Evolutionary conservation across 306 rosid species (phyloP).

Genomic region (Sindora glabra): DNA sequence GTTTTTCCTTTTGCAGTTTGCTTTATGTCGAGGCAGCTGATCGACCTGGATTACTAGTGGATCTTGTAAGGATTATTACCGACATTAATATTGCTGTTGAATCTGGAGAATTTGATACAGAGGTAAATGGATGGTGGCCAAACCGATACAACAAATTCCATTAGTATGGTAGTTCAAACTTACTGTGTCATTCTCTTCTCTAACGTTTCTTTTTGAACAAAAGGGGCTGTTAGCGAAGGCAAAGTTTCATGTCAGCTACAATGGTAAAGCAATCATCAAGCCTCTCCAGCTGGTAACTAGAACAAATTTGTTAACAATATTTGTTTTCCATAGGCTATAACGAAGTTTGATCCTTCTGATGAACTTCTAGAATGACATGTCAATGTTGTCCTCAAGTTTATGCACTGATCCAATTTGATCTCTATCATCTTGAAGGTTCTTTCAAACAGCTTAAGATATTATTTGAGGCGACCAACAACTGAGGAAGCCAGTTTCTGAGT

Average conservation of each 20-base stretch:
- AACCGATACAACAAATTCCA: too few species aligned
- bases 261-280: slow-evolving; percentile 73
- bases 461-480: slow-evolving; percentile 85
- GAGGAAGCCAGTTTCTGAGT: slow-evolving; percentile 78
- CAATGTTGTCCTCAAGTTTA: not conserved
- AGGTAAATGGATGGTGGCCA: slow-evolving; percentile 37
- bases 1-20: slow-evolving; percentile 45
- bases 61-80: slow-evolving; percentile 74
- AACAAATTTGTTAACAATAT: not conserved
- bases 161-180: not conserved
- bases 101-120: slow-evolving; percentile 90
- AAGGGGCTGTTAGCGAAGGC: slow-evolving; percentile 96
- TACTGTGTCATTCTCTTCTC: not conserved
- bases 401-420: not conserved
- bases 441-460: slow-evolving; percentile 85
- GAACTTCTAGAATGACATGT: not conserved
- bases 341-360: not conserved
- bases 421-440: slow-evolving; percentile 41
- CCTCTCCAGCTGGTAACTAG: slow-evolving; percentile 80
- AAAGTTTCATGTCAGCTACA: slow-evolving; percentile 84
- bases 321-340: too few species aligned
- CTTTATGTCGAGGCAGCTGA: slow-evolving; percentile 88
- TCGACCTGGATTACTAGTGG: slow-evolving; percentile 82
- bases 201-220: slow-evolving; percentile 13
- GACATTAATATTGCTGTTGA: slow-evolving; percentile 91